These are phyloP conservation scores for Moniliella sp. DNA, from an alignment of 1,284 basidiomycete species.

Conservation along the genomic window DNA sequence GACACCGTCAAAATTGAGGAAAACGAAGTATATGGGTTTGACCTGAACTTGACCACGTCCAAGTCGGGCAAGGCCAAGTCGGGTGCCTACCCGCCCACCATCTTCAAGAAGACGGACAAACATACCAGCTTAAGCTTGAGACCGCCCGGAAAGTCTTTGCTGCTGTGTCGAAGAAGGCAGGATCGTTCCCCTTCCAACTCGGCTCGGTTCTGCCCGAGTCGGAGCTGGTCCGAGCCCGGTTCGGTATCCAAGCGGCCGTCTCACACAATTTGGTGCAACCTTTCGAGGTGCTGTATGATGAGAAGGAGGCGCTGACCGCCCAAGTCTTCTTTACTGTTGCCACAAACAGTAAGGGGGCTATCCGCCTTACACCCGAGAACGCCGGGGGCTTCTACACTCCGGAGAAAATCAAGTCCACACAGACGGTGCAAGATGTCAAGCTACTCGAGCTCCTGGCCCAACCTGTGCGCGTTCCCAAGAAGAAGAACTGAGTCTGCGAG, in stretches of 20 bases:
- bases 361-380: slow-evolving; percentile 62
- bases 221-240: slow-evolving; percentile 77
- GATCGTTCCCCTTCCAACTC: slow-evolving; percentile 90
- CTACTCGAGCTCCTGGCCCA: too few relatives aligned
- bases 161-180: slow-evolving; percentile 91
- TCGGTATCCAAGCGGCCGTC: slow-evolving; percentile 86
- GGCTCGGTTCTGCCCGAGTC: slow-evolving; percentile 75
- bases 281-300: slow-evolving; percentile 48
- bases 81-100: slow-evolving; percentile 69
- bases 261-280: slow-evolving; percentile 73
- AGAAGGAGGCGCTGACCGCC: too few relatives aligned
- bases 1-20: slow-evolving; percentile 41
- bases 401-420: too few relatives aligned
- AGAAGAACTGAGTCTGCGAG: too few relatives aligned
- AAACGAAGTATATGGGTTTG: slow-evolving; percentile 85
- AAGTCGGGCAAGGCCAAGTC: slow-evolving; percentile 41
- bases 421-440: too few relatives aligned
- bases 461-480: too few relatives aligned
- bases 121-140: slow-evolving; percentile 93
- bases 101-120: slow-evolving; percentile 80
- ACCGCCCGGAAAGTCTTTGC: slow-evolving; percentile 80
- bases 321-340: slow-evolving; percentile 90
- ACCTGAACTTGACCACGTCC: slow-evolving; percentile 48
- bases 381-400: too few relatives aligned
- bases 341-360: slow-evolving; percentile 49